These are phyloP conservation scores for Panellus pusillus DNA, from an alignment of 768 basidiomycete genomes.

Conservation along the genomic window DNA sequence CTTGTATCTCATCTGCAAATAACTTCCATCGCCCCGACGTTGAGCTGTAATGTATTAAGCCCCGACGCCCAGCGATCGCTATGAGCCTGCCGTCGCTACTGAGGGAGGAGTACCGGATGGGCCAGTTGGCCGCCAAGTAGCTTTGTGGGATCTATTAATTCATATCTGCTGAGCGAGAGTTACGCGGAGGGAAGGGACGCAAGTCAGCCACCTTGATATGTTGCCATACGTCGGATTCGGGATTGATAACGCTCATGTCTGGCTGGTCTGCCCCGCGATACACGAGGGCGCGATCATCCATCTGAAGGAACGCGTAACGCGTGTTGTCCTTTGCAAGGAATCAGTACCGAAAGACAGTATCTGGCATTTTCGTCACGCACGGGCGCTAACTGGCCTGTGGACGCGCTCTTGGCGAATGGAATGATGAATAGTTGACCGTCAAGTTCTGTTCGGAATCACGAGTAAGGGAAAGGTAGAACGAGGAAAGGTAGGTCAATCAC, in stretches of 20 bases:
- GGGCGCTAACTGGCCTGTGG: conserved; percentile 87
- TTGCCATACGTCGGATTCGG: conserved; percentile 98
- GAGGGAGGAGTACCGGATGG: conserved; percentile 87
- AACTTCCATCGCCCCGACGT: conserved; percentile 94
- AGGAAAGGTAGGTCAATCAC: conserved; percentile 35
- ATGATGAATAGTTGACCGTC: conserved; percentile 79
- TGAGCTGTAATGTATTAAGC: conserved; percentile 91
- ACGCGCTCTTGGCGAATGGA: conserved; percentile 94
- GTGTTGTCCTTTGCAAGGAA: conserved; percentile 77
- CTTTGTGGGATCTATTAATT: conserved; percentile 73
- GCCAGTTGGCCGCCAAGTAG: conserved; percentile 93
- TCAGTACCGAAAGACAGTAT: neutral
- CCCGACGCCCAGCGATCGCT: conserved; percentile 88
- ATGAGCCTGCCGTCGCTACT: conserved; percentile 89
- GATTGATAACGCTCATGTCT: conserved; percentile 97
- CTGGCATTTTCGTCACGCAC: conserved; percentile 42
- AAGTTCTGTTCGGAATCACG: conserved; percentile 36
- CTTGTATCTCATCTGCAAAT: conserved; percentile 79
- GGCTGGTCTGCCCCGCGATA: conserved; percentile 98
- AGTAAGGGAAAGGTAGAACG: neutral
- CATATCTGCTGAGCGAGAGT: neutral
- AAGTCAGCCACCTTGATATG: conserved; percentile 71
- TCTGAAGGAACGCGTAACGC: conserved; percentile 90
- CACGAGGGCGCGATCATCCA: conserved; percentile 91
- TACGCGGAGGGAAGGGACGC: neutral